Evolutionary conservation across 2,329 filamentous ascomycete species (phyloP).

Genomic region (Ophiostoma pallidulum): DNA sequence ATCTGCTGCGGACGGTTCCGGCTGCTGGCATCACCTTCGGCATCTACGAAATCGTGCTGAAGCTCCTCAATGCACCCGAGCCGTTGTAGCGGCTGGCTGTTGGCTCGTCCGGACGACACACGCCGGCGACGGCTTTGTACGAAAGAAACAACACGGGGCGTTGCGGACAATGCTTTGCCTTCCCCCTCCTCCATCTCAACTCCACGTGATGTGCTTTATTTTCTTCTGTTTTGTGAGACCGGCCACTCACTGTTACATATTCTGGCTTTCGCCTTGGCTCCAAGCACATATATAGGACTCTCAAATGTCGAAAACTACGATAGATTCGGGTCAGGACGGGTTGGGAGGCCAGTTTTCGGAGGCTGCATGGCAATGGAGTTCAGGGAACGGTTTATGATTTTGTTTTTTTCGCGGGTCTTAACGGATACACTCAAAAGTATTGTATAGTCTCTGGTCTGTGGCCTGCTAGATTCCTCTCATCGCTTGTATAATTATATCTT

Average conservation of each 20-base stretch:
- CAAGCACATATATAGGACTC: not conserved
- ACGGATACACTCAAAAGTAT: too few species aligned
- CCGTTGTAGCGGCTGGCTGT: not conserved
- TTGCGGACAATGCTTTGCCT: too few species aligned
- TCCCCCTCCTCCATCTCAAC: too few species aligned
- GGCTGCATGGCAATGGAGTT: slow-evolving; percentile 6
- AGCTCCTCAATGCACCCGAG: slow-evolving; percentile 15
- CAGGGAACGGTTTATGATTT: not conserved
- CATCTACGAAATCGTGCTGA: slow-evolving; percentile 51
- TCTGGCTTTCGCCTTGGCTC: too few species aligned
- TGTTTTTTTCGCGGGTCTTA: too few species aligned
- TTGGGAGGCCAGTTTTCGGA: not conserved
- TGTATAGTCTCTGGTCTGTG: not conserved
- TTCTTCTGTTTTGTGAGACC: not conserved
- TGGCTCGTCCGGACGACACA: too few species aligned
- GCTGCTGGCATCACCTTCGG: slow-evolving; percentile 95
- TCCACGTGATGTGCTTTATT: too few species aligned
- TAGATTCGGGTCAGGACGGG: not conserved
- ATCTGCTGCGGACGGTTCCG: slow-evolving; percentile 82
- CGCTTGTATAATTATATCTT: too few species aligned
- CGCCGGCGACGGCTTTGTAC: not conserved
- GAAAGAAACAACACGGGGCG: too few species aligned
- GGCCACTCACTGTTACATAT: not conserved
- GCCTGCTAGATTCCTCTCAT: slow-evolving; percentile 6
- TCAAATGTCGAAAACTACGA: not conserved